phyloP scores from a whole-genome alignment of 441 rosid genomes.

The Aleurites moluccanus region DNA sequence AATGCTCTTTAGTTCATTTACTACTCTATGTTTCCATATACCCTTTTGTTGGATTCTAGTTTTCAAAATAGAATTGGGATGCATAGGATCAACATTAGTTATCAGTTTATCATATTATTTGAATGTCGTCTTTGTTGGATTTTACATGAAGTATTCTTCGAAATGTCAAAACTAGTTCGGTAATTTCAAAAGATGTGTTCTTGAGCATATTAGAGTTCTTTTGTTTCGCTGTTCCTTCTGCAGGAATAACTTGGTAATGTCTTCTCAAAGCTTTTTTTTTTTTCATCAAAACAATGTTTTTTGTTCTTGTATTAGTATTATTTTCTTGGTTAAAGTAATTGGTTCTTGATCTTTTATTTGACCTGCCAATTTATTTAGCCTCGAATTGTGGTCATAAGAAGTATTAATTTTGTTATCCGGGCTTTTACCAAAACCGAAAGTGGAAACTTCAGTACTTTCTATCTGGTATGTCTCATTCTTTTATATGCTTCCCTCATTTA shows the following conservation, averaged over 20 bases:
- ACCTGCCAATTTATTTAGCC: constrained; percentile 17
- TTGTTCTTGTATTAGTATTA: background rate
- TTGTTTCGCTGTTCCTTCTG: constrained; percentile 37
- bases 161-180: constrained; percentile 24
- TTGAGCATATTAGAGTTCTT: constrained; percentile 29
- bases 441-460: constrained; percentile 37
- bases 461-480: constrained; percentile 26
- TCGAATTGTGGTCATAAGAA: constrained; percentile 45
- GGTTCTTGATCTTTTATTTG: background rate
- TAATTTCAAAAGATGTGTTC: constrained; percentile 15
- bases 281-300: background rate
- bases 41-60: constrained; percentile 44
- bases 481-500: background rate
- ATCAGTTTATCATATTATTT: constrained; percentile 31
- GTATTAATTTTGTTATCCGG: constrained; percentile 34
- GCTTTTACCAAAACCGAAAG: constrained; percentile 35
- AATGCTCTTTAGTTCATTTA: constrained; percentile 25
- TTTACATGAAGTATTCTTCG: constrained; percentile 28
- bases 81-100: constrained; percentile 34
- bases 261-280: background rate
- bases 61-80: constrained; percentile 22
- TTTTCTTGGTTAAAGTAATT: background rate
- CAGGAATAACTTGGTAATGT: constrained; percentile 39
- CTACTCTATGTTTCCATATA: constrained; percentile 32
- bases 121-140: constrained; percentile 31